Base-by-base conservation (phyloP, 2,329 filamentous ascomycete species). In the Penicillium sp. region DNA sequence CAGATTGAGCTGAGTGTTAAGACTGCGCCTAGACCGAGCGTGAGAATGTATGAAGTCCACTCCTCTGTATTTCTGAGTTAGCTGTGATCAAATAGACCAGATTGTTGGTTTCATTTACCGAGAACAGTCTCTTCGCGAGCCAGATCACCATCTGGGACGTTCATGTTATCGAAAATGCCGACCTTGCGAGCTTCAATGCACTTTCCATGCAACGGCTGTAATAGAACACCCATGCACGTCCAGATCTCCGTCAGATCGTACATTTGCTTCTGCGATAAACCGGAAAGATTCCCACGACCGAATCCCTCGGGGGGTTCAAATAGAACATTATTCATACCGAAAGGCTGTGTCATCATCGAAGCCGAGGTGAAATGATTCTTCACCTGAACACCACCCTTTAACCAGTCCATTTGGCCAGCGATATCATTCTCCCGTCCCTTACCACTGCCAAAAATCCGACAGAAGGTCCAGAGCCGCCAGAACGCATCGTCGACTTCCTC, bases 401-500 rank as follows among this genome's bases (percentile, higher is more conserved):
- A 73, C 86, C 86, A 88, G 64, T 87, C 84, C 62, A 84, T 78
- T 67, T 88, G 85, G 4, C 81, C 83, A 36, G 80, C 75, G 35
- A 86, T 75, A 58, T 87, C 84, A 31, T 84, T 81, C 62, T 86
- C 83, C 15, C 84, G 79, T 5, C 78, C 79, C 62, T 84, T 86
- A 0, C 79, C 78, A 49, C 78, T 80, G 1, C 86, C 86, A 53
- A 88, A 88, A 33, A 87, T 81, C 53, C 80, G 81, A 70, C 85
- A 87, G 70, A 88, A 88, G 0, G 82, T 85, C 85, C 85, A 87
- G 31, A 88, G 82, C 2, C 85, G 81, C 83, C 84, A 88, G 48
- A 88, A 79, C 0, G 85, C 85, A 68, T 86, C 80, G 57, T 87
- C 82, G 27, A 87, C 78, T 56, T 84, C 80, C 41, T 76, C 75